A percentile compares a stretch with the other conserved stretches of the same genome.
phyloP scores from a whole-genome alignment of 2,329 filamentous ascomycete species.

The Magnaporthiopsis rhizophila region DNA sequence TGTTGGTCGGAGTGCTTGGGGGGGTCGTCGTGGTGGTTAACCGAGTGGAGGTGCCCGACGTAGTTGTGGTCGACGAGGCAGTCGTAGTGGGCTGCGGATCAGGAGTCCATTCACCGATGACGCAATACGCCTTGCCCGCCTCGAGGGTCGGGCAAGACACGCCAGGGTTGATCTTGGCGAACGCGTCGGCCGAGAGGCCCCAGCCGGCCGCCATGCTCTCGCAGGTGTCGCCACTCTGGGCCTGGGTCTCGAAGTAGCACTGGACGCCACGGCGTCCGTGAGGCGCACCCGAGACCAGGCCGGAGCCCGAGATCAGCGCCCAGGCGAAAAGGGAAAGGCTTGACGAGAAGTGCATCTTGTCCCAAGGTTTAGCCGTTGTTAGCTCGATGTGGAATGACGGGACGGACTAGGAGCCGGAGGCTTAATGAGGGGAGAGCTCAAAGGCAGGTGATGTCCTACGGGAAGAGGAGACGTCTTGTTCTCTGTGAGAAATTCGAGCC shows the following conservation, averaged over 20 bases:
- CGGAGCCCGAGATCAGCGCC: neutral
- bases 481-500: neutral
- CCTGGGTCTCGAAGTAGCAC: conserved; percentile 8
- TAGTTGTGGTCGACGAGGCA: too few species aligned
- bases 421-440: neutral
- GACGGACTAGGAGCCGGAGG: neutral
- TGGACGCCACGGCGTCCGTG: conserved; percentile 1
- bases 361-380: neutral
- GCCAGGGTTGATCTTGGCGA: conserved; percentile 14
- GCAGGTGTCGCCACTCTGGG: conserved; percentile 10
- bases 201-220: conserved; percentile 11
- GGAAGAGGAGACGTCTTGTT: neutral
- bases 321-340: neutral
- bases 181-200: conserved; percentile 11
- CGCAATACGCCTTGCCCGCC: conserved; percentile 7
- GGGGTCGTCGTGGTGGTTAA: neutral
- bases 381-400: neutral
- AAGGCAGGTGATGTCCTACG: neutral
- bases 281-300: neutral
- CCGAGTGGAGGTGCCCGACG: too few species aligned
- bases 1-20: neutral
- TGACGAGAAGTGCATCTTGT: neutral
- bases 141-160: conserved; percentile 10
- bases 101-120: neutral
- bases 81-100: neutral